Conservation (phyloP, 2,329 filamentous ascomycete species). For the Ustilaginoidea virens region DNA sequence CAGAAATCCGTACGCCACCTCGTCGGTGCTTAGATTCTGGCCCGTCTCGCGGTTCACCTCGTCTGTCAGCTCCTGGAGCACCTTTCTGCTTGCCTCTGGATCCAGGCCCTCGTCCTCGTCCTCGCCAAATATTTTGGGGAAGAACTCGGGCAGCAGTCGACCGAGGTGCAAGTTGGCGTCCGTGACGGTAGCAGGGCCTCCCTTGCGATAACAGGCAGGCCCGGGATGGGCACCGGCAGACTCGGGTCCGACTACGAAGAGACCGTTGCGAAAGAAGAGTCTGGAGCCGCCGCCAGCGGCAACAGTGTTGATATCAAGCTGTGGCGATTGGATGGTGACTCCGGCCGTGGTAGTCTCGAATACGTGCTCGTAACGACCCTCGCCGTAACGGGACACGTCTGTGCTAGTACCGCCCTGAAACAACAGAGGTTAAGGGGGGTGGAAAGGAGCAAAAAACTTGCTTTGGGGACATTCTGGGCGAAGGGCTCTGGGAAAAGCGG, state of each 20-base stretch:
- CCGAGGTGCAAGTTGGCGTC: slow-evolving; percentile 58
- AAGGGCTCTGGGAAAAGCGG: too few species aligned
- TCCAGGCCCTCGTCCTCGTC: slow-evolving; percentile 18
- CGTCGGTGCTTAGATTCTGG: slow-evolving; percentile 16
- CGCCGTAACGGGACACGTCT: slow-evolving; percentile 53
- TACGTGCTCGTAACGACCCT: slow-evolving; percentile 23
- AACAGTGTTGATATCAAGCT: slow-evolving; percentile 71
- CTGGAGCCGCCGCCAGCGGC: slow-evolving; percentile 60
- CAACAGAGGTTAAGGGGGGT: too few species aligned
- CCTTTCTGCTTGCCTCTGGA: slow-evolving; percentile 20
- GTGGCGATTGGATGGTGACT: slow-evolving; percentile 62
- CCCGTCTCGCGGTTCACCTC: slow-evolving; percentile 20
- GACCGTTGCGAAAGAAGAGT: slow-evolving; percentile 54
- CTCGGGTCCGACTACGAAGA: slow-evolving; percentile 60
- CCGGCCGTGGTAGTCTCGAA: slow-evolving; percentile 69
- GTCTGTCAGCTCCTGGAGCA: slow-evolving; percentile 25
- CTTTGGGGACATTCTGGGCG: too few species aligned
- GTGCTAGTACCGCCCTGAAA: slow-evolving; percentile 53
- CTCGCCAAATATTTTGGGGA: slow-evolving; percentile 41
- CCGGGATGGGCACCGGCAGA: slow-evolving; percentile 56
- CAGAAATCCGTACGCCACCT: slow-evolving; percentile 21
- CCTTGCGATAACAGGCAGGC: slow-evolving; percentile 59
- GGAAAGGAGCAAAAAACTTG: too few species aligned
- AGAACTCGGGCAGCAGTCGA: slow-evolving; percentile 44
- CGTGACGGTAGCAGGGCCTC: slow-evolving; percentile 54